Percentiles rank a stretch among this genome's conserved stretches.
Conservation (phyloP, 805 yeast genomes). For the Wickerhamiella alocasiicola region DNA sequence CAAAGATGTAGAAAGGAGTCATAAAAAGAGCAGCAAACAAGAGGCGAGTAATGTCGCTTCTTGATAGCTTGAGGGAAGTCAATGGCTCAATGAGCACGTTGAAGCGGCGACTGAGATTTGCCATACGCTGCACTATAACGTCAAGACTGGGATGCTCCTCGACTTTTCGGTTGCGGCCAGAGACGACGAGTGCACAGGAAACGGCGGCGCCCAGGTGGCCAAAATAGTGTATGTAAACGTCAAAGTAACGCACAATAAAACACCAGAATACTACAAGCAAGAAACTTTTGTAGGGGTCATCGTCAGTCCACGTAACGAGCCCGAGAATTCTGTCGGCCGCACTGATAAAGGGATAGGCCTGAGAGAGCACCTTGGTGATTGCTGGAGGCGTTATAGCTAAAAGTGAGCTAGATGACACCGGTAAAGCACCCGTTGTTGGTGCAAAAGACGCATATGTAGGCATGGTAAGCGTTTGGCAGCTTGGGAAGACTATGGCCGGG, state of each 20-base stretch:
- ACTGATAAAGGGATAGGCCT: constrained; percentile 74
- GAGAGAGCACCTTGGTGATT: constrained; percentile 68
- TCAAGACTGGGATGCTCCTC: constrained; percentile 74
- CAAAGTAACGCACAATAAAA: constrained; percentile 61
- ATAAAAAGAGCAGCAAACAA: constrained; percentile 73
- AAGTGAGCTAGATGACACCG: constrained; percentile 58
- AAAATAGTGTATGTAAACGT: constrained; percentile 59
- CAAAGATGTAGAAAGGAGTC: constrained; percentile 70
- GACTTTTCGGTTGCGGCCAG: constrained; percentile 27
- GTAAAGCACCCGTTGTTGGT: constrained; percentile 27
- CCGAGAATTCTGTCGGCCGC: constrained; percentile 58
- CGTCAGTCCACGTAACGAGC: constrained; percentile 82
- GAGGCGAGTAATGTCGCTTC: constrained; percentile 67
- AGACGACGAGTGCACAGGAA: constrained; percentile 38
- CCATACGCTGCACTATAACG: constrained; percentile 65
- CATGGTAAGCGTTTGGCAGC: constrained; percentile 15
- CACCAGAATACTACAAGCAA: constrained; percentile 45
- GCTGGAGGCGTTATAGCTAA: constrained; percentile 83
- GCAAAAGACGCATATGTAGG: constrained; percentile 29
- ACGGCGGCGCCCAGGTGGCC: constrained; percentile 63
- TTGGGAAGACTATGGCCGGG: too few species aligned
- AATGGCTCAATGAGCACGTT: constrained; percentile 75
- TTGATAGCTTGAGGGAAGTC: constrained; percentile 52
- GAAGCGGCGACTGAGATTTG: constrained; percentile 60
- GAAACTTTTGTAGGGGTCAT: constrained; percentile 64